Percentiles rank a stretch among this genome's conserved stretches.
Conservation (phyloP, 2,329 filamentous ascomycete species). For the Pseudocercospora fuligena region DNA sequence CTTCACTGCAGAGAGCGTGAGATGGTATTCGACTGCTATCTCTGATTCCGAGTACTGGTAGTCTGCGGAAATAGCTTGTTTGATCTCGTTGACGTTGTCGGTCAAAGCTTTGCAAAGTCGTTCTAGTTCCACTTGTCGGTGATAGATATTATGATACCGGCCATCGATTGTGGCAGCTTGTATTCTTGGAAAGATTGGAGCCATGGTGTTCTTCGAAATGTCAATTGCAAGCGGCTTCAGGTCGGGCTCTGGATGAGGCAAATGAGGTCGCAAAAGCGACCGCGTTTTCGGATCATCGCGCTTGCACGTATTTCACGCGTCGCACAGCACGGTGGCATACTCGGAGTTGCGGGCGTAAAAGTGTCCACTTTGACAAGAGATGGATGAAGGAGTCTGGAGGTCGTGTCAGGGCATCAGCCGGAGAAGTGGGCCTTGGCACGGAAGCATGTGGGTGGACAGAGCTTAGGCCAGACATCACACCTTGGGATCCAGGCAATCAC, state of each 20-base stretch:
- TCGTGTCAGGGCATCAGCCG: background rate
- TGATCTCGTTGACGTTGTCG: slow-evolving; percentile 43
- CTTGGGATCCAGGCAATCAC: background rate
- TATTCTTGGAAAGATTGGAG: slow-evolving; percentile 40
- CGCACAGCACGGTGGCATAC: background rate
- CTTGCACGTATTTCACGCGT: background rate
- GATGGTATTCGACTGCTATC: slow-evolving; percentile 48
- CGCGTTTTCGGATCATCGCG: background rate
- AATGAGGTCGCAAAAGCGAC: background rate
- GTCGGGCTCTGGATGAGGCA: too few relatives aligned
- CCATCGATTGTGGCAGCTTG: slow-evolving; percentile 52
- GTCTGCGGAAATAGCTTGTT: slow-evolving; percentile 50
- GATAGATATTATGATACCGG: slow-evolving; percentile 52
- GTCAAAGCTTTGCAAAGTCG: slow-evolving; percentile 48
- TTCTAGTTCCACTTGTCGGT: slow-evolving; percentile 54
- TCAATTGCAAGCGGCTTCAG: too few relatives aligned
- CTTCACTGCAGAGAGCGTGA: slow-evolving; percentile 47
- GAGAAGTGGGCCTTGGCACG: background rate
- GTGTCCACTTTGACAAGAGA: background rate
- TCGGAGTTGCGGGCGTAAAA: background rate
- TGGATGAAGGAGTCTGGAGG: background rate
- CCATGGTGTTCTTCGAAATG: slow-evolving; percentile 22
- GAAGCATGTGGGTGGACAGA: background rate
- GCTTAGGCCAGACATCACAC: background rate
- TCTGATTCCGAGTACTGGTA: slow-evolving; percentile 43